These are phyloP conservation scores for Fusarium napiforme DNA, from an alignment of 2,329 filamentous ascomycete species.

Conservation along the genomic window DNA sequence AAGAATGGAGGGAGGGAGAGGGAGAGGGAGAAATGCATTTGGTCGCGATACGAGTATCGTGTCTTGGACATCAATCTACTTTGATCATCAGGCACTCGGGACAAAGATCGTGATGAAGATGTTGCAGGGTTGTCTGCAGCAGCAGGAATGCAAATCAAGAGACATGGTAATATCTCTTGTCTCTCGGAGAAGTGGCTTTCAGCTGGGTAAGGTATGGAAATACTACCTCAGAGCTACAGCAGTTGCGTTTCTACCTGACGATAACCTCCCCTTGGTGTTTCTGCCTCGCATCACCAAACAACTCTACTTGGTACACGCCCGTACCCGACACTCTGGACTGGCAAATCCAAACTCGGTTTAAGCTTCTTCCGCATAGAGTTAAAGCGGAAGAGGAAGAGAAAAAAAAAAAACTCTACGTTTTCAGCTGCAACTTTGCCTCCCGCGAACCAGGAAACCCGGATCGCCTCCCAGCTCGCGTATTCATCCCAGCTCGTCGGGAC, in stretches of 20 bases:
- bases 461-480: background rate
- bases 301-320: background rate
- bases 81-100: background rate
- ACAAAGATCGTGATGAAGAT: background rate
- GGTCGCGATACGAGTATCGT: background rate
- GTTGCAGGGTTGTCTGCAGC: background rate
- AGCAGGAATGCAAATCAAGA: conserved; percentile 1
- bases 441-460: background rate
- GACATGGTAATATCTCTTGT: background rate
- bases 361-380: background rate
- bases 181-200: background rate
- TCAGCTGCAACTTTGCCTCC: background rate
- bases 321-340: background rate
- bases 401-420: background rate
- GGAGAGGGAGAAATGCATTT: conserved; percentile 5
- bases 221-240: background rate
- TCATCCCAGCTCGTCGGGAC: conserved; percentile 9
- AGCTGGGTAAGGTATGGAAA: conserved; percentile 7
- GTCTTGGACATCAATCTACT: conserved; percentile 15
- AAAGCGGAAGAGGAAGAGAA: background rate
- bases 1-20: conserved; percentile 1
- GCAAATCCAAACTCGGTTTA: background rate
- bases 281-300: background rate
- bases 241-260: background rate
- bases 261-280: conserved; percentile 22